Evolutionary conservation across 2,329 filamentous ascomycete species (phyloP).

Genomic region (Venturia carpophila): DNA sequence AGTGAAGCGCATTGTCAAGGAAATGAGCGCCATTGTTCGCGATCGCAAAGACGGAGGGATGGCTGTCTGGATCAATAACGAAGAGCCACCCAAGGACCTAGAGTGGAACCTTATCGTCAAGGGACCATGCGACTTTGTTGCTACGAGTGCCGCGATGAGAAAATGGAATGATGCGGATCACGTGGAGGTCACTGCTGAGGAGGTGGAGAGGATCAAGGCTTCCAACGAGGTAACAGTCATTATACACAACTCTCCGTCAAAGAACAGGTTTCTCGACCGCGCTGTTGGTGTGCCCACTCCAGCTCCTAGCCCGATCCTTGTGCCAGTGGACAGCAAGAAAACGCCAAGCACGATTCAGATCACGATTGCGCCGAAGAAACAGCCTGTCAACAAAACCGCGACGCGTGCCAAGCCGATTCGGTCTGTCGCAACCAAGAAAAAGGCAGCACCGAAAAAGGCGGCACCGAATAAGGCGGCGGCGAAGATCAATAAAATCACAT

Average conservation of each 20-base stretch:
- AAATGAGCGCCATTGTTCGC: conserved; percentile 82
- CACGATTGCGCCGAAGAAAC: conserved; percentile 11
- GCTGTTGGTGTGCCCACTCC: conserved; percentile 17
- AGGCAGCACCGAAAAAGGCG: neutral
- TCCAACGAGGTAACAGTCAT: conserved; percentile 19
- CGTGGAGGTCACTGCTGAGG: conserved; percentile 29
- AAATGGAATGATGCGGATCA: conserved; percentile 46
- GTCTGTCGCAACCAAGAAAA: conserved; percentile 8
- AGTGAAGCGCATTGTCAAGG: conserved; percentile 78
- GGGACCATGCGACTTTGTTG: conserved; percentile 82
- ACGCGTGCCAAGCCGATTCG: conserved; percentile 4
- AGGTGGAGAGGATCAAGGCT: conserved; percentile 28
- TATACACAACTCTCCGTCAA: conserved; percentile 20
- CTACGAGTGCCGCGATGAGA: conserved; percentile 57
- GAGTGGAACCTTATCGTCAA: conserved; percentile 90
- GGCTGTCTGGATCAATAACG: conserved; percentile 90
- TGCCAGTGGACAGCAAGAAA: neutral
- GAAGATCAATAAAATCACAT: conserved; percentile 6
- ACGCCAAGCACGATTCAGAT: neutral
- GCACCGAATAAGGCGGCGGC: neutral
- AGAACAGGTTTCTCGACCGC: conserved; percentile 23
- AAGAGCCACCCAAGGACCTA: conserved; percentile 77
- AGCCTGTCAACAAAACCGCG: neutral
- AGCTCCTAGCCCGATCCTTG: conserved; percentile 9
- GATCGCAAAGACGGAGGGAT: conserved; percentile 68